These are phyloP conservation scores for Tylopilus plumbeoviolaceoides DNA, from an alignment of 768 basidiomycete genomes.

Conservation along the genomic window DNA sequence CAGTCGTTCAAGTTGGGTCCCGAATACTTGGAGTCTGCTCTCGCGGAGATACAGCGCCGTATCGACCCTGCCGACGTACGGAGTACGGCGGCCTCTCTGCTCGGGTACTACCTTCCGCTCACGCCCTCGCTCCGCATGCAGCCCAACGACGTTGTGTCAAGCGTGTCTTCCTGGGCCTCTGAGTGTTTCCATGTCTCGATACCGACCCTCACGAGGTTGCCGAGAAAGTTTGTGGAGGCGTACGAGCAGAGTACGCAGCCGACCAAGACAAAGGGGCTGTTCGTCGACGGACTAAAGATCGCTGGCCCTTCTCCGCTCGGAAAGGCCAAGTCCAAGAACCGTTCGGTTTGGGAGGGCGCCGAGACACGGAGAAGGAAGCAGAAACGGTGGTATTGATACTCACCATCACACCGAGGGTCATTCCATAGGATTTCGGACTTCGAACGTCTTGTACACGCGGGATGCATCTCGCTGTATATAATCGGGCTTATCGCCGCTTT, in stretches of 20 bases:
- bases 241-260: conserved; percentile 12
- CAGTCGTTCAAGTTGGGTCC: conserved; percentile 9
- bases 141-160: conserved; percentile 45
- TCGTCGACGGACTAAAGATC: conserved; percentile 18
- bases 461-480: not conserved
- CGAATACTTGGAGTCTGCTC: conserved; percentile 24
- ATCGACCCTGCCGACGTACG: conserved; percentile 50
- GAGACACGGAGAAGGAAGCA: conserved; percentile 5
- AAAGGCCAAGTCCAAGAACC: conserved; percentile 22
- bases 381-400: conserved; percentile 17
- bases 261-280: conserved; percentile 19
- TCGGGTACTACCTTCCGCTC: conserved; percentile 70
- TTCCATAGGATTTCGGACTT: not conserved
- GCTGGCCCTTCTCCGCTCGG: conserved; percentile 14
- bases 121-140: conserved; percentile 43
- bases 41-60: conserved; percentile 30
- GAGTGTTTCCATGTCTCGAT: conserved; percentile 22
- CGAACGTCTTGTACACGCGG: not conserved
- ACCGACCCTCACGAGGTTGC: conserved; percentile 15
- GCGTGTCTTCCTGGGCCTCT: conserved; percentile 56
- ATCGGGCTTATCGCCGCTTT: not conserved
- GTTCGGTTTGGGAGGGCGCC: conserved; percentile 23
- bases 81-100: conserved; percentile 59
- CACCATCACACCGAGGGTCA: not conserved
- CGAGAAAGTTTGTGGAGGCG: conserved; percentile 21